Evolutionary conservation across 2,329 filamentous ascomycete genomes (phyloP), one percentile per base, ranked within the genome.

Genomic region (Ophiocordyceps camponoti-saundersi): DNA sequence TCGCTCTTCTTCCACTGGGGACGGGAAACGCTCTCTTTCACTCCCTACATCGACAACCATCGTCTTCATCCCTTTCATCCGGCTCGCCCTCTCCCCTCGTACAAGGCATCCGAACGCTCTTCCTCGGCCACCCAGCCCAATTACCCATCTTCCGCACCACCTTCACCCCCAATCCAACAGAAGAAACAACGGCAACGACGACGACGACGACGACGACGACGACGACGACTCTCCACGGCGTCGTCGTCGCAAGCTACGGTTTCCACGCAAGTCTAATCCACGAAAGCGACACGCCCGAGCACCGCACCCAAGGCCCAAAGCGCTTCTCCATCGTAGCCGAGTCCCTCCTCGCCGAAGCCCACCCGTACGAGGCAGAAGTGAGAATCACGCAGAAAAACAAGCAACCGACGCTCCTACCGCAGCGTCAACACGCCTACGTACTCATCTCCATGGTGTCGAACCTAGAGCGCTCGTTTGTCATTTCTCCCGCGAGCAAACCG

Each of bases 201-300:
- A 30, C 21, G 18, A 18, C 11, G 23, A 36, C 26, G 18, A 36
- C 29, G 22, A 49, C 7, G 30, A 45, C 3, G 45, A 45, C 57
- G 7, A 49, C 54, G 3, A 56, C 59, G 0, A 59, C 63, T 43
- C 66, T 82, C 22, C 75, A 83, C 55, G 89, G 87, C 23, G 83
- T 82, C 22, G 86, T 95, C 21, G 89, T 96, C 2, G 82, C 81
- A 42, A 92, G 84, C 61, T 94, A 93, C 74, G 90, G 85, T 20
- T 79, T 96, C 57, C 90, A 96, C 58, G 85, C 89, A 29, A 80
- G 82, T 41, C 72, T 96, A 3, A 87, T 96, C 21, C 88, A 85
- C 55, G 88, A 95, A 65, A 92, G 85, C 61, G 90, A 96, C 61
- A 93, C 89, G 0, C 69, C 76, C 0, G 82, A 79, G 52, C 90